Evolutionary conservation across 2,329 filamentous ascomycete genomes (phyloP).

Genomic region (Epichloe uncinata): DNA sequence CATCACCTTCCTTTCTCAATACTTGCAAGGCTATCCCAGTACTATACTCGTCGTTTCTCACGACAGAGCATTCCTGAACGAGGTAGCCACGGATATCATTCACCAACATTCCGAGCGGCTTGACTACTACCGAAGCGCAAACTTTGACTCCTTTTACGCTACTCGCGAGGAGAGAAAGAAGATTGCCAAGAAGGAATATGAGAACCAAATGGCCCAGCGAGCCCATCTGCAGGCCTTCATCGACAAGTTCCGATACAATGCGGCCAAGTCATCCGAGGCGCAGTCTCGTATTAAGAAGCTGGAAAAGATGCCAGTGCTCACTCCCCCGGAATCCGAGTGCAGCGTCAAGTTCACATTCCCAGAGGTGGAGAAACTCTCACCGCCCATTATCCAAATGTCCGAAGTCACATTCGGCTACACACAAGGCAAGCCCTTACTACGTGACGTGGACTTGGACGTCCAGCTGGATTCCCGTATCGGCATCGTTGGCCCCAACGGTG

Average conservation of each 20-base stretch:
- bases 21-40: slow-evolving; percentile 86
- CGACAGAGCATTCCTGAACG: slow-evolving; percentile 97
- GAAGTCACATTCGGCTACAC: slow-evolving; percentile 84
- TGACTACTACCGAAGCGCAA: slow-evolving; percentile 96
- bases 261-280: slow-evolving; percentile 94
- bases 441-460: slow-evolving; percentile 85
- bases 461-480: slow-evolving; percentile 96
- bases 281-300: slow-evolving; percentile 99
- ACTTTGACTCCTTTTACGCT: slow-evolving; percentile 95
- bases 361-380: slow-evolving; percentile 92
- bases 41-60: slow-evolving; percentile 94
- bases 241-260: slow-evolving; percentile 99
- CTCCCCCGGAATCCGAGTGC: slow-evolving; percentile 91
- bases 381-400: slow-evolving; percentile 95
- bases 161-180: slow-evolving; percentile 96
- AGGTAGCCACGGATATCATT: slow-evolving; percentile 97
- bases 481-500: slow-evolving; percentile 98
- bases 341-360: slow-evolving; percentile 95
- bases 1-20: slow-evolving; percentile 93
- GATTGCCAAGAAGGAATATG: slow-evolving; percentile 92
- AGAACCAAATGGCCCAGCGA: slow-evolving; percentile 91
- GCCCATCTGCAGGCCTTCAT: slow-evolving; percentile 96
- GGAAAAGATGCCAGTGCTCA: slow-evolving; percentile 88
- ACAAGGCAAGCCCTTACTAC: slow-evolving; percentile 64
- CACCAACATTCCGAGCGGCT: slow-evolving; percentile 95